Evolutionary conservation across 257 asterid genomes (phyloP).

Genomic region (Nicotiana sylvestris): DNA sequence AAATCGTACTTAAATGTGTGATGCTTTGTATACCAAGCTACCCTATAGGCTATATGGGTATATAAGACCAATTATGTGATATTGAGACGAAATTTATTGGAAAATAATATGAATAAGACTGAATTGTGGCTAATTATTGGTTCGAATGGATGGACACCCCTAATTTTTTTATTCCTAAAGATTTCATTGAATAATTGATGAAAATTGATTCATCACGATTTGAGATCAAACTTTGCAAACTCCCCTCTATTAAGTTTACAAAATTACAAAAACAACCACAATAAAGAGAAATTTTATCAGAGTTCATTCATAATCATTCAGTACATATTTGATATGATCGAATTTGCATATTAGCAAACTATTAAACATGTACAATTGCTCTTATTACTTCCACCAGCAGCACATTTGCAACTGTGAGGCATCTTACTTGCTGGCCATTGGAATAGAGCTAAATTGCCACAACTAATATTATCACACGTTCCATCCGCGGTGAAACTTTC

Average conservation of each 20-base stretch:
- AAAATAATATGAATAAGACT: too few relatives aligned
- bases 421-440: not conserved
- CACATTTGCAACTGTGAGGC: conserved; percentile 13
- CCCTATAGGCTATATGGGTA: too few relatives aligned
- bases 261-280: not conserved
- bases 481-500: not conserved
- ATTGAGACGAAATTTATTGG: too few relatives aligned
- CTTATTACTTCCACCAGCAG: not conserved
- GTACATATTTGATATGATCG: not conserved
- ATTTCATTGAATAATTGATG: too few relatives aligned
- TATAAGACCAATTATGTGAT: too few relatives aligned
- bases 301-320: not conserved
- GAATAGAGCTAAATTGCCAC: not conserved
- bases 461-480: not conserved
- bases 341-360: not conserved
- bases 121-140: too few relatives aligned
- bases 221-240: too few relatives aligned
- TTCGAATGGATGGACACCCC: too few relatives aligned
- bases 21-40: too few relatives aligned
- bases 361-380: not conserved
- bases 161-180: too few relatives aligned
- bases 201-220: too few relatives aligned
- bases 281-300: not conserved
- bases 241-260: not conserved
- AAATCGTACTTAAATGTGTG: too few relatives aligned